Conservation (phyloP, 345 rosid species). For the Toxicodendron radicans region DNA sequence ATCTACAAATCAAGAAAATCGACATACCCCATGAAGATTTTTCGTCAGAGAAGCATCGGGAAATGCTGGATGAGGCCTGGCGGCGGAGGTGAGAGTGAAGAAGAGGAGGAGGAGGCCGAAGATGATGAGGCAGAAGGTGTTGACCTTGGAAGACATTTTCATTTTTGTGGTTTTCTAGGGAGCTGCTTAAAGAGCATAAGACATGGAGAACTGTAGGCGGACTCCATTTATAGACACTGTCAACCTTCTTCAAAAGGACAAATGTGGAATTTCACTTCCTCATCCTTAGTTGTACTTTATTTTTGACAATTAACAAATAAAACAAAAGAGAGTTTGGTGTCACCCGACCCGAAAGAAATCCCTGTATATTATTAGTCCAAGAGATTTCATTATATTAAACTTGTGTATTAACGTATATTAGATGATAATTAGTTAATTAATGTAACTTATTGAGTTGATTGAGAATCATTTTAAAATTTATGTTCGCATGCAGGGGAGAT, state of each 20-base stretch:
- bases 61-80: constrained; percentile 16
- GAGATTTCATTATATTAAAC: no score
- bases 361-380: no score
- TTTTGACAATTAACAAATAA: no score
- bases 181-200: constrained; percentile 7
- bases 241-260: neutral
- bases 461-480: no score
- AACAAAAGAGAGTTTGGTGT: no score
- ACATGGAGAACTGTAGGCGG: neutral
- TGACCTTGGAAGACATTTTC: constrained; percentile 26
- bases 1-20: constrained; percentile 4
- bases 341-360: no score
- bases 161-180: constrained; percentile 11
- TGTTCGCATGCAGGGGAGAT: no score
- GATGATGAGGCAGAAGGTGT: constrained; percentile 13
- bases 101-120: constrained; percentile 20
- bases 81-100: constrained; percentile 18
- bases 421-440: no score
- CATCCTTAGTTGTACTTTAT: neutral
- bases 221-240: constrained; percentile 19
- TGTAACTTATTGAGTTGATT: no score
- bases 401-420: no score
- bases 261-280: neutral
- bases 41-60: neutral
- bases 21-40: constrained; percentile 19